A percentile compares a stretch with the other conserved stretches of the same genome.
Conservation (phyloP, 352 stramenopile species). For the Thraustochytrium striatum region DNA sequence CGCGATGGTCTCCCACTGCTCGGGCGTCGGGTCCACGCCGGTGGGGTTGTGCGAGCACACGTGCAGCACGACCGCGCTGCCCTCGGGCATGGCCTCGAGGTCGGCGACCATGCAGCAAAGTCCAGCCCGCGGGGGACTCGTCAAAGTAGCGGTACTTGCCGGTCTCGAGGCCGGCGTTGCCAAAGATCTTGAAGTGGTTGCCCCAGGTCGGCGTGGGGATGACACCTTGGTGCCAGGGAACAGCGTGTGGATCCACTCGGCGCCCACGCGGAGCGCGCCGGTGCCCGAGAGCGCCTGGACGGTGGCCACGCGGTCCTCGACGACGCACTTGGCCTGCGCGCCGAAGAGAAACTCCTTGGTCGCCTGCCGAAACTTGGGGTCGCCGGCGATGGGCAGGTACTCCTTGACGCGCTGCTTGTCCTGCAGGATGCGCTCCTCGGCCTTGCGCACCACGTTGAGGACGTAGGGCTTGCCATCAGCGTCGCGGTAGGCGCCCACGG, state of each 20-base stretch:
- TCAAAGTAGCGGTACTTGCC: slow-evolving; percentile 56
- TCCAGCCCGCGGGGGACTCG: slow-evolving; percentile 60
- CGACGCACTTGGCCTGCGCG: slow-evolving; percentile 67
- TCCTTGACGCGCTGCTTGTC: slow-evolving; percentile 47
- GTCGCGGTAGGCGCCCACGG: slow-evolving; percentile 96
- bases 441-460: slow-evolving; percentile 45
- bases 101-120: slow-evolving; percentile 75
- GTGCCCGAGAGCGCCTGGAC: slow-evolving; percentile 86
- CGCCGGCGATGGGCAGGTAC: slow-evolving; percentile 63
- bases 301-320: slow-evolving; percentile 72
- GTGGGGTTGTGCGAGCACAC: slow-evolving; percentile 85
- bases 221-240: slow-evolving; percentile 70
- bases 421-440: slow-evolving; percentile 61
- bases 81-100: slow-evolving; percentile 69
- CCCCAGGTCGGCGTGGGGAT: slow-evolving; percentile 86
- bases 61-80: slow-evolving; percentile 82
- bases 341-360: slow-evolving; percentile 82
- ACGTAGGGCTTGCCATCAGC: slow-evolving; percentile 70
- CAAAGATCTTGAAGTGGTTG: slow-evolving; percentile 83
- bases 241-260: slow-evolving; percentile 74
- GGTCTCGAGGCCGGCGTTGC: slow-evolving; percentile 55
- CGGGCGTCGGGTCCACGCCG: slow-evolving; percentile 76
- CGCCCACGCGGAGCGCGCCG: slow-evolving; percentile 73
- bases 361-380: slow-evolving; percentile 71
- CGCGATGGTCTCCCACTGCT: slow-evolving; percentile 82